phyloP scores from a whole-genome alignment of 345 rosid genomes.

The Bruguiera gymnorhiza region DNA sequence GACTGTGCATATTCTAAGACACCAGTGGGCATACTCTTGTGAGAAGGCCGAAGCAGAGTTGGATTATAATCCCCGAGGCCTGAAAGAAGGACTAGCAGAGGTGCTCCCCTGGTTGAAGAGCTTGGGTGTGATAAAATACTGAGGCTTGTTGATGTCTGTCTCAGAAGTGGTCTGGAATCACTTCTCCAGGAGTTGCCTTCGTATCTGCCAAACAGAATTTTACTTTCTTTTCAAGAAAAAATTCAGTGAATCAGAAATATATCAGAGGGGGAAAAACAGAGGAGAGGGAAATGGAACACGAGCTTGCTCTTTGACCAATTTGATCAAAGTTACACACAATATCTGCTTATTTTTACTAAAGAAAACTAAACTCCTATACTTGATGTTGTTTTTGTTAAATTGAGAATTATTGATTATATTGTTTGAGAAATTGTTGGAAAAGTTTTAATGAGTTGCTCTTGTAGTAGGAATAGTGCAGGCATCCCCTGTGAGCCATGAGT shows the following conservation, averaged over 20 bases:
- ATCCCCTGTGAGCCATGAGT: no score
- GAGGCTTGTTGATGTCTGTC: constrained; percentile 2
- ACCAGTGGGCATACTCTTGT: constrained; percentile 86
- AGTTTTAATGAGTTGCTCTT: no score
- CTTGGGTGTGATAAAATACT: constrained; percentile 58
- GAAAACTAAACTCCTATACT: neutral
- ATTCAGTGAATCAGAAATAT: no score
- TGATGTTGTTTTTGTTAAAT: neutral
- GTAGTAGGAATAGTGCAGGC: no score
- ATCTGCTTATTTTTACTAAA: neutral
- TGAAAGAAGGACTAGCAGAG: constrained; percentile 75
- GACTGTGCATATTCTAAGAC: constrained; percentile 68
- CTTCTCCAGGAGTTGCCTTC: no score
- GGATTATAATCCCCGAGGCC: constrained; percentile 72
- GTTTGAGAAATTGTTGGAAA: no score
- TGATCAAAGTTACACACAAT: neutral
- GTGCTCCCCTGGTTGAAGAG: constrained; percentile 80
- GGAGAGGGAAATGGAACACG: neutral
- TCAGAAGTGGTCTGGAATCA: neutral
- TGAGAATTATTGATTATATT: no score
- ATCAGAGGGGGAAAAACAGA: neutral
- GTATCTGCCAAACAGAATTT: no score
- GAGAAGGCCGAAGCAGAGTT: constrained; percentile 77
- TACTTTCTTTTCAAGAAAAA: no score
- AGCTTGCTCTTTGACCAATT: neutral